Evolutionary conservation across 148 eudicot species (phyloP).

Genomic region (Diospyros kaki): DNA sequence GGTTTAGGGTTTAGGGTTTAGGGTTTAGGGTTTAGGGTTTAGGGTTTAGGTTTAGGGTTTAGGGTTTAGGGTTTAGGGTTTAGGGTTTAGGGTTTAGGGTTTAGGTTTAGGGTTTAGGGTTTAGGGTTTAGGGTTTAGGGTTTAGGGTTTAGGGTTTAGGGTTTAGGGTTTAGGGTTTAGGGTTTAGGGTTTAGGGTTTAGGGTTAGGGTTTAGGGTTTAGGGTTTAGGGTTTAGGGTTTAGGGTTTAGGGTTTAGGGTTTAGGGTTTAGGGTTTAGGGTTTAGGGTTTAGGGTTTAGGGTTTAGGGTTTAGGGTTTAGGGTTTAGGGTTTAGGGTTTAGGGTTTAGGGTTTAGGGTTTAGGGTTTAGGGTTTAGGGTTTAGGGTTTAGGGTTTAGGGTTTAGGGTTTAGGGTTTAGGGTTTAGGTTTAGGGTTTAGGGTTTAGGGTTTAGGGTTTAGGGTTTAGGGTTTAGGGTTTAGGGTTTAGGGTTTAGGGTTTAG

Average conservation of each 20-base stretch:
- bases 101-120: conserved; percentile 1
- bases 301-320: background rate
- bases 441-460: conserved; percentile 1
- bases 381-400: background rate
- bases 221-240: conserved; percentile 1
- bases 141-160: conserved; percentile 1
- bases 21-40: conserved; percentile 16
- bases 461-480: conserved; percentile 1
- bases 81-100: conserved; percentile 1
- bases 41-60: conserved; percentile 16
- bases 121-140: conserved; percentile 1
- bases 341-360: background rate
- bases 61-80: conserved; percentile 16
- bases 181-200: conserved; percentile 1
- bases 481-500: conserved; percentile 1
- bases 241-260: conserved; percentile 1
- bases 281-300: conserved; percentile 1
- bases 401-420: background rate
- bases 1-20: conserved; percentile 13
- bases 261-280: conserved; percentile 1
- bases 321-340: background rate
- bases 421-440: background rate
- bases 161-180: conserved; percentile 1
- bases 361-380: background rate
- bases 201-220: conserved; percentile 1